Conservation (phyloP, 495 filamentous ascomycete genomes). For the Trichocladium antarcticum region DNA sequence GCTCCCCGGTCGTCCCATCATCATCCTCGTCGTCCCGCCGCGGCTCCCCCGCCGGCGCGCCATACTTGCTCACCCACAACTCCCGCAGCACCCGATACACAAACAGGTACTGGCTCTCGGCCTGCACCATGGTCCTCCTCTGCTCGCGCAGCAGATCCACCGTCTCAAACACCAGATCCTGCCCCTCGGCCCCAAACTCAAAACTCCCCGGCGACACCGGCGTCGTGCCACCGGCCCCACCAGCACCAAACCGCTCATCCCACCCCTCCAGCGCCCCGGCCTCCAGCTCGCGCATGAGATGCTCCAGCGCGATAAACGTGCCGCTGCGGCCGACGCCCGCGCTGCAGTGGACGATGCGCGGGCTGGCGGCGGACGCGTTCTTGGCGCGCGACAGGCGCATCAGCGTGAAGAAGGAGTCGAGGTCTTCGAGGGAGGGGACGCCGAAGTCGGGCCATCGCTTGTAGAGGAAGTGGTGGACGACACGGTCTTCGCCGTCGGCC, state of each 20-base stretch:
- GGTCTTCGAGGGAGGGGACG: constrained; percentile 69
- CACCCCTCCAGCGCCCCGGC: constrained; percentile 52
- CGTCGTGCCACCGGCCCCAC: background rate
- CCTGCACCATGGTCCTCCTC: constrained; percentile 93
- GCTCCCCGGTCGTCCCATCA: constrained; percentile 26
- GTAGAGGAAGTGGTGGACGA: constrained; percentile 84
- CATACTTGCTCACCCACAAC: constrained; percentile 51
- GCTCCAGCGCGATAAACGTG: constrained; percentile 91
- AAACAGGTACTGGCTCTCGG: constrained; percentile 74
- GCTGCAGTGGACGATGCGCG: constrained; percentile 85
- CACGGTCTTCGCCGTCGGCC: constrained; percentile 40
- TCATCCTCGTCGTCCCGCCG: constrained; percentile 11
- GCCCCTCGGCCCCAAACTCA: constrained; percentile 11
- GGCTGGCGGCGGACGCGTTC: constrained; percentile 52
- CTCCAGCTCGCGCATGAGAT: constrained; percentile 71
- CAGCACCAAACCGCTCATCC: constrained; percentile 10
- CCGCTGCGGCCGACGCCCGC: constrained; percentile 90
- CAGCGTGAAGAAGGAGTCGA: constrained; percentile 64
- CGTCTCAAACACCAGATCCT: constrained; percentile 50
- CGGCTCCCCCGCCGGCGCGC: constrained; percentile 26
- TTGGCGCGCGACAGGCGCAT: constrained; percentile 65
- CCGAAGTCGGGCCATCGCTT: constrained; percentile 90
- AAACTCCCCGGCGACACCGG: background rate
- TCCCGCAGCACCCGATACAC: constrained; percentile 80
- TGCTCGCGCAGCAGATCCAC: constrained; percentile 81